Evolutionary conservation across 306 rosid species (phyloP), one percentile per base, ranked within the genome.

Genomic region (Corylus americana): DNA sequence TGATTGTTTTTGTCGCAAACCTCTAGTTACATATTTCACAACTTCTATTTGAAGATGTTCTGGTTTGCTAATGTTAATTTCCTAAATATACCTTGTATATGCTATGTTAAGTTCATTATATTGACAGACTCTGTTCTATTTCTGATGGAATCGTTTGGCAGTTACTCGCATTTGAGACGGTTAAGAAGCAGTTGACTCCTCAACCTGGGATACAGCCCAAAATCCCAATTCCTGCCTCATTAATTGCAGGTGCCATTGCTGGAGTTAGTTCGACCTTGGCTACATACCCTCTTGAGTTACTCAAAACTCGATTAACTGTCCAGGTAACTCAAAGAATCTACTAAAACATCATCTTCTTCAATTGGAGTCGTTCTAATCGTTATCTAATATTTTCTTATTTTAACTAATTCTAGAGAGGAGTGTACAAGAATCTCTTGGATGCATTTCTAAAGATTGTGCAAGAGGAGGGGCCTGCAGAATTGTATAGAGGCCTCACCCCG

Each of bases 401-500:
- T 42, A 55, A 51, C 6, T 8, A 71, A 77, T 77, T 87, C 85
- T 84, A 93, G 98, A 89, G 93, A 90, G 92, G 90, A 17, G 89
- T 82, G 16, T 90, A 91, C 78, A 85, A 88, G 50, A 89, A 89
- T 70, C 80, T 90, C 27, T 76, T 88, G 0, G 89, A 91, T 44
- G 94, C 94, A 35, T 76, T 90, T 11, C 12, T 83, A 1, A 93
- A 87, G 73, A 91, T 90, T 29, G 55, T 87, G 27, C 39, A 44
- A 39, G 93, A 91, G 67, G 98, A 89, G 76, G 97, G 97, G 50
- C 89, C 97, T 1, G 88, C 89, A 27, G 98, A 90, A 70, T 89
- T 93, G n/a, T 91, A 88, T 62, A 80, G 91, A 82, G 98, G 97
- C 78, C 93, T 93, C 7, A 85, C 88, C 61, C 92, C 98, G 3